phyloP scores from a whole-genome alignment of 306 rosid species.

The Vigna unguiculata region DNA sequence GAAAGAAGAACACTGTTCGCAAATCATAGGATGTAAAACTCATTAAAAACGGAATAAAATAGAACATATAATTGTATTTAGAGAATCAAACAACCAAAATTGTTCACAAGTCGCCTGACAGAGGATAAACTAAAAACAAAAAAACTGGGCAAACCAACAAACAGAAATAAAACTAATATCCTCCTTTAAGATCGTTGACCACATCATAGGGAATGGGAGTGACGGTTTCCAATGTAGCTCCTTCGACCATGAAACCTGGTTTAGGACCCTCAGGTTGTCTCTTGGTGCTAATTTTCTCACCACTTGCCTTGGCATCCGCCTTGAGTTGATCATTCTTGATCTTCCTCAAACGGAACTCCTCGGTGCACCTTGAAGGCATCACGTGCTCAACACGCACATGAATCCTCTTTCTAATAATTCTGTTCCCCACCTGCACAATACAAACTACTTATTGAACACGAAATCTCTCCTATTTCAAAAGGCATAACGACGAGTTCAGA shows the following conservation, averaged over 20 bases:
- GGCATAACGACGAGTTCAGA: neutral
- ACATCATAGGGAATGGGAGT: slow-evolving; percentile 98
- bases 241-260: slow-evolving; percentile 93
- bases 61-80: too few relatives aligned
- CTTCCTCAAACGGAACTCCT: slow-evolving; percentile 79
- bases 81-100: too few relatives aligned
- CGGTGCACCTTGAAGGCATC: slow-evolving; percentile 80
- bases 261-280: slow-evolving; percentile 91
- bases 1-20: too few relatives aligned
- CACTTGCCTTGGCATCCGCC: slow-evolving; percentile 83
- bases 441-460: too few relatives aligned
- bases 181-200: slow-evolving; percentile 95
- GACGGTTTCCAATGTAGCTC: slow-evolving; percentile 85
- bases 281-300: slow-evolving; percentile 82
- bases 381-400: slow-evolving; percentile 97
- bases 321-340: slow-evolving; percentile 73
- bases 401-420: slow-evolving; percentile 82
- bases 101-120: neutral
- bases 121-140: slow-evolving; percentile 4
- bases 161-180: slow-evolving; percentile 54
- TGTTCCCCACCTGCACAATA: slow-evolving; percentile 69
- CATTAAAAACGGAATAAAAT: too few relatives aligned
- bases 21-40: too few relatives aligned
- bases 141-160: neutral
- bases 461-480: neutral